These are phyloP conservation scores for Pythium grandisporangium DNA, from an alignment of 352 stramenopile species.

Conservation along the genomic window DNA sequence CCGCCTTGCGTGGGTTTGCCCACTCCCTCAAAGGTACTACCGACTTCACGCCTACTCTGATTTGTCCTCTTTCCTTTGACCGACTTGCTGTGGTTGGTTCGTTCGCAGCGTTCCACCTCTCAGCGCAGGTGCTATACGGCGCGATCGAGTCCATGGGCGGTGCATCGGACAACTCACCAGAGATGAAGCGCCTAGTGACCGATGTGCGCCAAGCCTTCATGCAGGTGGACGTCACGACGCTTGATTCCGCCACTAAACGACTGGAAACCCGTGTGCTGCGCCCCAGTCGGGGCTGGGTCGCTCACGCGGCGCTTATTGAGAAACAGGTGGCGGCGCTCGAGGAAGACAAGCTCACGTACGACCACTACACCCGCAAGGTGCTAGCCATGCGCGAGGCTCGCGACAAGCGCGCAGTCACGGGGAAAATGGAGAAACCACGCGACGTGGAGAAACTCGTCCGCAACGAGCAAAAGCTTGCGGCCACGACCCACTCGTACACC, in stretches of 20 bases:
- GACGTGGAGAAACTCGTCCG: constrained; percentile 71
- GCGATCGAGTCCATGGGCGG: constrained; percentile 42
- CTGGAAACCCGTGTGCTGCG: constrained; percentile 61
- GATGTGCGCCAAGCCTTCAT: constrained; percentile 53
- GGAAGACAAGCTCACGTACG: constrained; percentile 58
- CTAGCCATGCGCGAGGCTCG: constrained; percentile 43
- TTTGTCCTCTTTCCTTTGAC: too few relatives aligned
- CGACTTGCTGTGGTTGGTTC: too few relatives aligned
- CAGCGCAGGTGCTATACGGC: constrained; percentile 37
- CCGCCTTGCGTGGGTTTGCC: constrained; percentile 45
- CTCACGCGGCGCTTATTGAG: constrained; percentile 28
- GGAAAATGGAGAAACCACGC: constrained; percentile 62
- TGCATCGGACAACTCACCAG: constrained; percentile 21
- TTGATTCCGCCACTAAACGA: constrained; percentile 30
- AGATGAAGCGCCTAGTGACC: constrained; percentile 54
- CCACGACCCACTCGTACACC: constrained; percentile 53
- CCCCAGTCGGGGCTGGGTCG: constrained; percentile 45
- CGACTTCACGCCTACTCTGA: too few relatives aligned
- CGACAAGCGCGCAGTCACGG: constrained; percentile 38
- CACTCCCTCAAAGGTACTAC: constrained; percentile 30
- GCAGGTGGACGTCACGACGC: constrained; percentile 44
- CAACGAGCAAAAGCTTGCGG: constrained; percentile 31
- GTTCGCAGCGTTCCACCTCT: constrained; percentile 33
- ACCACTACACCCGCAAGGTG: constrained; percentile 79
- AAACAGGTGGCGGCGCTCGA: constrained; percentile 39